Conservation (phyloP, 805 yeast species). For the Kodamaea restingae region DNA sequence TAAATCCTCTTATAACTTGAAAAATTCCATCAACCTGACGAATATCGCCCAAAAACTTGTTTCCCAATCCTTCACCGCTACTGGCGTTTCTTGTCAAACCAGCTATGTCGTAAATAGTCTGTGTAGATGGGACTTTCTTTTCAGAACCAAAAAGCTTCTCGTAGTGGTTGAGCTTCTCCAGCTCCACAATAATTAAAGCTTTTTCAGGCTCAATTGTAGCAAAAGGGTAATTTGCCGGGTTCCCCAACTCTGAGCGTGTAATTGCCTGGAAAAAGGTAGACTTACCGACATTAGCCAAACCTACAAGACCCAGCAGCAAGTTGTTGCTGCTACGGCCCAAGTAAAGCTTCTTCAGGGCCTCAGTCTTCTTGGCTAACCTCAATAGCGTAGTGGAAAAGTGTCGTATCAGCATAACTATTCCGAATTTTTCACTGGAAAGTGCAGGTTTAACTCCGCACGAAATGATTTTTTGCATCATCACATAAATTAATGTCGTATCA, state of each 20-base stretch:
- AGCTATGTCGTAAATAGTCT: constrained; percentile 62
- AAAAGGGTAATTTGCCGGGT: constrained; percentile 56
- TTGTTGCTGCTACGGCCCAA: constrained; percentile 37
- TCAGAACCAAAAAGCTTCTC: constrained; percentile 46
- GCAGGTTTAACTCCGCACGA: too few relatives aligned
- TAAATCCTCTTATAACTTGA: constrained; percentile 64
- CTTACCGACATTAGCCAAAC: constrained; percentile 57
- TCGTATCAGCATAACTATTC: not conserved
- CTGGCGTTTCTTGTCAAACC: constrained; percentile 53
- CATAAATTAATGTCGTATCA: too few relatives aligned
- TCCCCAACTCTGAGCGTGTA: constrained; percentile 55
- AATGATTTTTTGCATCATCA: too few relatives aligned
- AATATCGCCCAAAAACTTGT: constrained; percentile 64
- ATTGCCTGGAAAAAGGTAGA: constrained; percentile 49
- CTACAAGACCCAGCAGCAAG: constrained; percentile 44
- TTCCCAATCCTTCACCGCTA: constrained; percentile 72
- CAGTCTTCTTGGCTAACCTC: constrained; percentile 5
- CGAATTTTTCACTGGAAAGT: not conserved
- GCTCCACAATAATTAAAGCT: constrained; percentile 19
- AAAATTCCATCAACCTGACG: constrained; percentile 69
- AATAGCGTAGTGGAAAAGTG: constrained; percentile 1
- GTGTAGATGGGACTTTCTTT: constrained; percentile 49
- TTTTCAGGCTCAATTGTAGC: constrained; percentile 76
- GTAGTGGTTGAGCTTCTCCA: constrained; percentile 43
- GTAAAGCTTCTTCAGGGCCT: constrained; percentile 10